Evolutionary conservation across 164 flowering plant species (phyloP).

Genomic region (Stephania yunnanensis): DNA sequence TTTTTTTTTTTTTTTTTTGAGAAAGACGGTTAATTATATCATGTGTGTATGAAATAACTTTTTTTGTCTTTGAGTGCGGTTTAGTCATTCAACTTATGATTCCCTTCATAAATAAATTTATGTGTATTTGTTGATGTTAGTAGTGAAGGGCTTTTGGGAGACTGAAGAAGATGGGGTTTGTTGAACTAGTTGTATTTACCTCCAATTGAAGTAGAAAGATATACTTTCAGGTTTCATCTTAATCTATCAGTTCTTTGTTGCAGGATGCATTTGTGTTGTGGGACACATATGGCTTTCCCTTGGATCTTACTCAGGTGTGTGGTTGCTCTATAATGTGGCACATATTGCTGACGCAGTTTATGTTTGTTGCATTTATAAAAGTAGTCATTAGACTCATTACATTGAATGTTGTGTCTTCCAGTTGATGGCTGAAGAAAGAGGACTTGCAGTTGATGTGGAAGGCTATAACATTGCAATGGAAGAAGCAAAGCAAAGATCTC

Average conservation of each 20-base stretch:
- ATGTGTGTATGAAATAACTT: too few relatives aligned
- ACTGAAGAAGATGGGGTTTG: not conserved
- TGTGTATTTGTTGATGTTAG: too few relatives aligned
- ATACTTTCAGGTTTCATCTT: not conserved
- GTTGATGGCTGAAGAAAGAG: constrained; percentile 99
- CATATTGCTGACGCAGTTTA: not conserved
- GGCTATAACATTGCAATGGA: constrained; percentile 82
- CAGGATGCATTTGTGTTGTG: constrained; percentile 98
- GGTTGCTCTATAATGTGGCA: not conserved
- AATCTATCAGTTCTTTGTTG: constrained; percentile 15
- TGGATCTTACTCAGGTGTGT: constrained; percentile 91
- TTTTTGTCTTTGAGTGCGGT: too few relatives aligned
- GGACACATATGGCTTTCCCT: constrained; percentile 98
- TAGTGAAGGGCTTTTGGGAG: too few relatives aligned
- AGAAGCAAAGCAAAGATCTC: constrained; percentile 85
- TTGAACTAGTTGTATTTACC: not conserved
- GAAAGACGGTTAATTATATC: too few relatives aligned
- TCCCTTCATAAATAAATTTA: too few relatives aligned
- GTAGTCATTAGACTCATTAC: not conserved
- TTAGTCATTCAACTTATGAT: too few relatives aligned
- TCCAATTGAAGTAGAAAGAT: not conserved
- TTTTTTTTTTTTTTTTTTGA: too few relatives aligned
- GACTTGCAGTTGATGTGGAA: constrained; percentile 62
- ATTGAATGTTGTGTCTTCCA: constrained; percentile 21
- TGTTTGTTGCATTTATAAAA: not conserved